Base-by-base conservation (phyloP, 306 rosid species). In the Macrotyloma uniflorum region DNA sequence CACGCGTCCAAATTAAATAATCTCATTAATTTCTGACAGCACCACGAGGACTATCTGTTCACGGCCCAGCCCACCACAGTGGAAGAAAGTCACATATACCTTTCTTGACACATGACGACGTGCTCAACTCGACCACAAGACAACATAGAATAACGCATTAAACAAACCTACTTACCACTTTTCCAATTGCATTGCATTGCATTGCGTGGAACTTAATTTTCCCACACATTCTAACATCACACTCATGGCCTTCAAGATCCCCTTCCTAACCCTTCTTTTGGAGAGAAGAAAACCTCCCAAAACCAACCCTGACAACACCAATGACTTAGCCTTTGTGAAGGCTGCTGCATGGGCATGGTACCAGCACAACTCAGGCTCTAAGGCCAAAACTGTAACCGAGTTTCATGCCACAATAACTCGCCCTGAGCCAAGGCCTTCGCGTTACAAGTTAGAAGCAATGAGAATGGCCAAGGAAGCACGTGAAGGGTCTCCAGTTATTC, bases 311-410 rank as follows among this genome's bases (percentile, higher is more conserved):
- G n/a, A n/a, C 13, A 69, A 81, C 32, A 35, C 42, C 3, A 70
- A 88, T 15, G 79, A 82, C 7, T 77, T 76, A 65, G 82, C 74
- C 1, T 22, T 75, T 13, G 89, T 85, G 4, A 92, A 84, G 75
- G 97, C 95, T 0, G 98, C 98, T 30, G 98, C 98, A 35, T 91
- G 98, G 98, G 98, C 98, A 4, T 89, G 98, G 98, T 58, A 80
- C 83, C 85, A 87, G 49, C 98, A 68, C 40, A 85, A 93, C 30
- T 85, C 93, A 0, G 87, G 81, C 26, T 84, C 88, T 9, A 89
- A 89, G n/a, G 78, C 74, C 20, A 85, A 84, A 66, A 26, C 75
- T 5, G 35, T 67, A 51, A 18, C 11, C 1, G 98, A 90, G 68
- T 83, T 83, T 72, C 84, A 61, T 23, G 14, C 61, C 1, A 67